phyloP scores from a whole-genome alignment of 2,329 filamentous ascomycete species.

The Colletotrichum sidae region DNA sequence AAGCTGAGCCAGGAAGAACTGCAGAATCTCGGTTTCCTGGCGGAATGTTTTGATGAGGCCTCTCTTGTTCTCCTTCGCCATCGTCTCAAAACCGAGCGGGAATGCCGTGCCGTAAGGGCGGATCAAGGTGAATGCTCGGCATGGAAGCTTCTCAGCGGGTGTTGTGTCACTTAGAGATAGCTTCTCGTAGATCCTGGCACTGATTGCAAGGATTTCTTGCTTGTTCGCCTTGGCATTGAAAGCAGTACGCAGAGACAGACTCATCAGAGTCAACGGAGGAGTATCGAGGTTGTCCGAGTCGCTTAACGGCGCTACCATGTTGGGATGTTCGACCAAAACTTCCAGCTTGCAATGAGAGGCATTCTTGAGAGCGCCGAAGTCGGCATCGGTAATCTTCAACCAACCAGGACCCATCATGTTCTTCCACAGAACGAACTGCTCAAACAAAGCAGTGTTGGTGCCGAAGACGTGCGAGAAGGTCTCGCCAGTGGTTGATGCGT shows the following conservation, averaged over 20 bases:
- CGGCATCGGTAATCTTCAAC: slow-evolving; percentile 88
- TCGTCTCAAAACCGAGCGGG: slow-evolving; percentile 86
- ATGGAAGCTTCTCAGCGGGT: slow-evolving; percentile 87
- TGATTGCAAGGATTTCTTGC: slow-evolving; percentile 93
- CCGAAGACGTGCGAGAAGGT: slow-evolving; percentile 97
- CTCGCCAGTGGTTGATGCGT: slow-evolving; percentile 79
- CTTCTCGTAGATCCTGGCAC: slow-evolving; percentile 92
- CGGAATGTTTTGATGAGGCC: slow-evolving; percentile 85
- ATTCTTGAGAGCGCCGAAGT: slow-evolving; percentile 88
- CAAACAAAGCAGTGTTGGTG: slow-evolving; percentile 91
- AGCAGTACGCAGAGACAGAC: slow-evolving; percentile 85
- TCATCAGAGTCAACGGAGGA: slow-evolving; percentile 96
- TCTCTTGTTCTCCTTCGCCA: slow-evolving; percentile 77
- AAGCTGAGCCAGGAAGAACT: slow-evolving; percentile 89
- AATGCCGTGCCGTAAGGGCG: slow-evolving; percentile 79
- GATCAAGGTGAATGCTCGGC: slow-evolving; percentile 91
- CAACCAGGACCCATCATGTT: slow-evolving; percentile 99
- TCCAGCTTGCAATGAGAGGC: slow-evolving; percentile 98
- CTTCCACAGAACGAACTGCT: slow-evolving; percentile 98
- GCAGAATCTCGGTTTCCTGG: slow-evolving; percentile 85
- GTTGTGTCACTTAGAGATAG: slow-evolving; percentile 89
- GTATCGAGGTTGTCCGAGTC: slow-evolving; percentile 85
- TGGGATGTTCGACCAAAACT: slow-evolving; percentile 82
- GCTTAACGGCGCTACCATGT: slow-evolving; percentile 76
- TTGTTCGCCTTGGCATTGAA: slow-evolving; percentile 95